Percentiles rank a stretch among this genome's conserved stretches.
phyloP scores from a whole-genome alignment of 2,329 filamentous ascomycete genomes.

The Penicillium nordicum region DNA sequence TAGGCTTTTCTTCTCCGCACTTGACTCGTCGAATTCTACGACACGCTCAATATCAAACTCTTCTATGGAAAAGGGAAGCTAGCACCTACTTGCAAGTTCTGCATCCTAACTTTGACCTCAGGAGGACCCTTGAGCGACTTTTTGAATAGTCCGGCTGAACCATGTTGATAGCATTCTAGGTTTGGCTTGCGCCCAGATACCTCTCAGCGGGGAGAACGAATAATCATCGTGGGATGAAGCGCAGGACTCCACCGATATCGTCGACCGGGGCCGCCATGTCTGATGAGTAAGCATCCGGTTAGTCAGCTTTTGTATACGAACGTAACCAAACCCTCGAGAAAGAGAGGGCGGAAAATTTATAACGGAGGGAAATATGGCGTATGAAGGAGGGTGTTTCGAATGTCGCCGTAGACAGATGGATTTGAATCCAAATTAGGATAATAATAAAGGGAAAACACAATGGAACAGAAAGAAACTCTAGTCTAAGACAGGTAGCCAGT shows the following conservation, averaged over 20 bases:
- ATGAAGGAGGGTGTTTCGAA: background rate
- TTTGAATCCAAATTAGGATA: background rate
- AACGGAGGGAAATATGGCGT: background rate
- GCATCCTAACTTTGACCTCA: conserved; percentile 27
- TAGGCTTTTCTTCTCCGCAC: conserved; percentile 36
- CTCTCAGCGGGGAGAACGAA: background rate
- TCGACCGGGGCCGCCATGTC: background rate
- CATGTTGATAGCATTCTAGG: conserved; percentile 1
- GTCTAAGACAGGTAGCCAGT: background rate
- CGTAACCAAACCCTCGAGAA: too few relatives aligned
- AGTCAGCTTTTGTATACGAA: background rate
- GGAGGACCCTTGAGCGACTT: conserved; percentile 1
- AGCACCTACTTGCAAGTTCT: conserved; percentile 34
- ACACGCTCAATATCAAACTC: background rate
- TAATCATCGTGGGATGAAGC: background rate
- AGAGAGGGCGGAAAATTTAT: too few relatives aligned
- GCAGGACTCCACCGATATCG: background rate
- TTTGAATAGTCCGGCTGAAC: background rate
- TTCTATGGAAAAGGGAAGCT: background rate
- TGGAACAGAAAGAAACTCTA: background rate
- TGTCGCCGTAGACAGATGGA: background rate
- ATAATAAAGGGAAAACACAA: background rate
- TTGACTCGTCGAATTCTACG: conserved; percentile 33
- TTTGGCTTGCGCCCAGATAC: background rate
- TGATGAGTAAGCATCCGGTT: background rate